Percentiles rank a stretch among this genome's conserved stretches.
These are phyloP conservation scores for Lactarius sanguifluus DNA, from an alignment of 768 basidiomycete genomes.

Conservation along the genomic window DNA sequence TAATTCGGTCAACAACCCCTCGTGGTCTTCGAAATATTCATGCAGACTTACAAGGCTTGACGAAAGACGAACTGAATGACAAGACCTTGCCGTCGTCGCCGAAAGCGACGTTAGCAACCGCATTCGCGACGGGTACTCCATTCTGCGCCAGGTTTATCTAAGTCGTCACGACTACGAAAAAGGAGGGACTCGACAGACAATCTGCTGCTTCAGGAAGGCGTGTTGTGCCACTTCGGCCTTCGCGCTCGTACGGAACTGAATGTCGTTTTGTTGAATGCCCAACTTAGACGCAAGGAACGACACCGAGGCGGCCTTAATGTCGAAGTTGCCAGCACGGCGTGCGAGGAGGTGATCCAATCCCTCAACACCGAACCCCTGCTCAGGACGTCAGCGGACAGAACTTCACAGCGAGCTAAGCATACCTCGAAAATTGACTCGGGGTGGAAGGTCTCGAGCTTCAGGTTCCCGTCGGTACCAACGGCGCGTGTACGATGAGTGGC, in stretches of 20 bases:
- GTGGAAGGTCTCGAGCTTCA: slow-evolving; percentile 33
- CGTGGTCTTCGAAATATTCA: background rate
- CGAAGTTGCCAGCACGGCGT: slow-evolving; percentile 28
- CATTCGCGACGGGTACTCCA: slow-evolving; percentile 40
- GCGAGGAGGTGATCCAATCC: slow-evolving; percentile 33
- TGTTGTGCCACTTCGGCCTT: slow-evolving; percentile 26
- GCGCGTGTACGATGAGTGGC: slow-evolving; percentile 31
- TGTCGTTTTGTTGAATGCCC: slow-evolving; percentile 24
- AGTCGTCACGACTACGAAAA: background rate
- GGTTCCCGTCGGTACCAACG: slow-evolving; percentile 21
- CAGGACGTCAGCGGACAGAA: slow-evolving; percentile 2
- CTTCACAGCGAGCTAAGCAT: background rate
- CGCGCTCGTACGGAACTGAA: slow-evolving; percentile 30
- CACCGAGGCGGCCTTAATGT: slow-evolving; percentile 31
- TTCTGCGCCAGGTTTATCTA: slow-evolving; percentile 29
- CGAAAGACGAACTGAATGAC: slow-evolving; percentile 49
- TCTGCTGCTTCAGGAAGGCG: slow-evolving; percentile 33
- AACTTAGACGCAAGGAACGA: slow-evolving; percentile 33
- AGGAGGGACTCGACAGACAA: slow-evolving; percentile 20
- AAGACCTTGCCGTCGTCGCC: slow-evolving; percentile 43
- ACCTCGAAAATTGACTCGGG: slow-evolving; percentile 35
- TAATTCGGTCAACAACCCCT: background rate
- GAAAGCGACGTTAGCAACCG: slow-evolving; percentile 48
- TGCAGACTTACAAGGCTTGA: slow-evolving; percentile 41
- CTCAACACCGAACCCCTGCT: slow-evolving; percentile 31